A percentile compares a stretch with the other conserved stretches of the same genome.
These are phyloP conservation scores for Hericium alpestre DNA, from an alignment of 768 basidiomycete genomes.

Conservation along the genomic window DNA sequence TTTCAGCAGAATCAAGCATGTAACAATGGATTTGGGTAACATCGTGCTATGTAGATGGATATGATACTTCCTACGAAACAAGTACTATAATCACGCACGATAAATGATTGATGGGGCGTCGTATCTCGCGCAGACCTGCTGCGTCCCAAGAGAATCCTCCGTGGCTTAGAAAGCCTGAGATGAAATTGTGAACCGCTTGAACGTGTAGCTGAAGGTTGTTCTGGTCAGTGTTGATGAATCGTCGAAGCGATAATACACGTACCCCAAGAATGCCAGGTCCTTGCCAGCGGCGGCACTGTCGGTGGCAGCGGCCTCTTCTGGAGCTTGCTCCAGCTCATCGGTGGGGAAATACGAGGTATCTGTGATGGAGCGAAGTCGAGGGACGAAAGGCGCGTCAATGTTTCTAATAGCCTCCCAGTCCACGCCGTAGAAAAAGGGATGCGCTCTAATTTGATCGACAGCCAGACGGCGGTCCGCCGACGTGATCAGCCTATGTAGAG, in stretches of 20 bases:
- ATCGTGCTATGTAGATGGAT: background rate
- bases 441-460: constrained; percentile 82
- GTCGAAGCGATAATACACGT: constrained; percentile 12
- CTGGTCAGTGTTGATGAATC: background rate
- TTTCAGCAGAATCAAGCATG: background rate
- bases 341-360: constrained; percentile 99
- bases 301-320: constrained; percentile 32
- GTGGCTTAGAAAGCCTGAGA: constrained; percentile 37
- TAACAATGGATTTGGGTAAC: background rate
- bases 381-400: constrained; percentile 95
- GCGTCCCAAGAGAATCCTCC: background rate
- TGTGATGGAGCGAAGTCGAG: constrained; percentile 83
- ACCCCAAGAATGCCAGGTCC: constrained; percentile 52
- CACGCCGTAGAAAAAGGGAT: constrained; percentile 92
- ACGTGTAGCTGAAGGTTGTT: constrained; percentile 51
- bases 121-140: constrained; percentile 9
- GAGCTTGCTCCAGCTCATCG: constrained; percentile 77
- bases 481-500: constrained; percentile 57
- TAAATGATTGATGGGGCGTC: background rate
- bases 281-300: constrained; percentile 35
- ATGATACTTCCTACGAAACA: background rate
- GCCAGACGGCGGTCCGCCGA: constrained; percentile 68
- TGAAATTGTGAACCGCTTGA: constrained; percentile 65
- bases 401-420: constrained; percentile 82
- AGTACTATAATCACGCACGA: background rate